Base-by-base conservation (phyloP, 768 basidiomycete species). In the Nidularia pulvinata region DNA sequence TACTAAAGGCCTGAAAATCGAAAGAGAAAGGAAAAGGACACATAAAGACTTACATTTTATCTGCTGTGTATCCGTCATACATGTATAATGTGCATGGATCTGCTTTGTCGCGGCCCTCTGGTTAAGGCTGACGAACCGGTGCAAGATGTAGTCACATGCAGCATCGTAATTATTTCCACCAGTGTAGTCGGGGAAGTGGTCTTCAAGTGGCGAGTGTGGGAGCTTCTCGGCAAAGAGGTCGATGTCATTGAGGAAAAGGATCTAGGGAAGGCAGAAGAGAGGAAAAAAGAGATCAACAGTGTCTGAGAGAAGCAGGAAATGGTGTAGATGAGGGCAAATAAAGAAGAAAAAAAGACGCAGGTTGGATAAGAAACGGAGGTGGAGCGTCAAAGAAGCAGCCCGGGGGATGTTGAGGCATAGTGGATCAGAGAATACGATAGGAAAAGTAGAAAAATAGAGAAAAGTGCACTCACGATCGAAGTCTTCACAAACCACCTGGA, bases 401-500 rank as follows among this genome's bases (percentile, higher is more conserved):
- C 25, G 25, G 25, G 25, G 25, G 4, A 30, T 30, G 25, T 30
- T 30, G 25, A 30, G 25, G 25, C 25, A 30, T 30, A 30, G 25
- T 30, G 25, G 25, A 30, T 30, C 25, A 30, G 25, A 4, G 25
- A 30, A 30, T 30, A 30, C 25, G 25, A 4, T 30, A 30, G 25
- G 25, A 30, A 30, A 30, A 30, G 25, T 30, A 30, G 25, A 30
- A 30, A 30, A 30, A 30, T 30, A 30, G 25, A 4, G 25, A 30
- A 30, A 30, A 30, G 25, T 30, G 25, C 25, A 30, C 88, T 64
- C 69, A 94, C 92, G 65, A 97, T 96, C 2, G 91, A 93, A 2
- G 94, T 95, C 75, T 94, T 92, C 65, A 93, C 90, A 68, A 96
- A 96, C 93, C 92, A 97, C 56, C 95, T 82, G 44, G 93, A 95